Evolutionary conservation across 2,329 filamentous ascomycete genomes (phyloP).

Genomic region (Fusarium chlamydosporum): DNA sequence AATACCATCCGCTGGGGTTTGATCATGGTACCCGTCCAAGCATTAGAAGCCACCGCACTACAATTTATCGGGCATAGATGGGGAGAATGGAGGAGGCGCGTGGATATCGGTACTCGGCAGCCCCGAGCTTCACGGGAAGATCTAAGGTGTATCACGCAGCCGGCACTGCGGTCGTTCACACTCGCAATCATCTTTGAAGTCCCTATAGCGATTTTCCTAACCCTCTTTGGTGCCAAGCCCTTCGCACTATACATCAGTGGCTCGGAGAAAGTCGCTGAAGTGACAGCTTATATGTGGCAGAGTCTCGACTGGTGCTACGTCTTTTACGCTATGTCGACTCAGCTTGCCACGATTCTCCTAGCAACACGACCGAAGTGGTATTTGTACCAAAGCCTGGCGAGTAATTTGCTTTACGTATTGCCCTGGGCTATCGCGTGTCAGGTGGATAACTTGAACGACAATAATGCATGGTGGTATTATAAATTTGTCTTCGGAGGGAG

Average conservation of each 20-base stretch:
- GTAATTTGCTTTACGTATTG: constrained; percentile 77
- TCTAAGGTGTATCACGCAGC: constrained; percentile 60
- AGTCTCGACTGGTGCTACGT: constrained; percentile 77
- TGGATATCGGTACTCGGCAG: constrained; percentile 45
- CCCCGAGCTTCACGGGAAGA: constrained; percentile 39
- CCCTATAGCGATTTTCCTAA: constrained; percentile 73
- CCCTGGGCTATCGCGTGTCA: constrained; percentile 78
- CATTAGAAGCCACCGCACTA: constrained; percentile 74
- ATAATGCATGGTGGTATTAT: constrained; percentile 77
- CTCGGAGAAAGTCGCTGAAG: constrained; percentile 68
- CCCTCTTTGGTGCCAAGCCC: constrained; percentile 68
- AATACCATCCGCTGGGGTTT: constrained; percentile 81
- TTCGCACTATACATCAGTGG: constrained; percentile 75
- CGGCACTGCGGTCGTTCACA: constrained; percentile 66
- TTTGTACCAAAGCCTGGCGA: constrained; percentile 74
- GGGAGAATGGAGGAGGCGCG: constrained; percentile 63
- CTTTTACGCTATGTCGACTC: constrained; percentile 75
- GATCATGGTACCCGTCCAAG: constrained; percentile 79
- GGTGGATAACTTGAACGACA: constrained; percentile 60
- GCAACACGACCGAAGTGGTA: constrained; percentile 77
- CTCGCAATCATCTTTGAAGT: constrained; percentile 72
- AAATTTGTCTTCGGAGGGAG: constrained; percentile 76
- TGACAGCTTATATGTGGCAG: constrained; percentile 76
- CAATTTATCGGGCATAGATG: constrained; percentile 77
- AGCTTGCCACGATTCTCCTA: constrained; percentile 74